phyloP scores from a whole-genome alignment of 2,329 filamentous ascomycete genomes.

The Diaporthe batatas region DNA sequence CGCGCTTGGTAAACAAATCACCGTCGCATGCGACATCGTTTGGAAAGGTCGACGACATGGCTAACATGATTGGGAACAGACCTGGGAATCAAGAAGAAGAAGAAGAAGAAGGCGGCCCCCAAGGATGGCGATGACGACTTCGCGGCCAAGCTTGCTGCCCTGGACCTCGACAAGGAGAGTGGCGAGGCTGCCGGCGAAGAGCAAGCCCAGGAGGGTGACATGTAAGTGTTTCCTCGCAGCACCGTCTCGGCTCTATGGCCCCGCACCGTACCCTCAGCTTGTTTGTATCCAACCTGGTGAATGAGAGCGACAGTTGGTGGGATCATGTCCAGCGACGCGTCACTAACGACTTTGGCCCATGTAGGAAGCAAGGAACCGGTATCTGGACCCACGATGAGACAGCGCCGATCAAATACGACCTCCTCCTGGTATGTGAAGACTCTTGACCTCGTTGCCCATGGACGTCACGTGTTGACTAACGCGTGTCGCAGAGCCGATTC shows the following conservation, averaged over 20 bases:
- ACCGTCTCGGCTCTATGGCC: slow-evolving; percentile 45
- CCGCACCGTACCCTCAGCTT: not conserved
- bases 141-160: slow-evolving; percentile 72
- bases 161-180: slow-evolving; percentile 73
- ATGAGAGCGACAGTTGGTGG: not conserved
- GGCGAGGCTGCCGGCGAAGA: slow-evolving; percentile 65
- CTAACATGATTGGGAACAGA: slow-evolving; percentile 50
- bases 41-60: slow-evolving; percentile 60
- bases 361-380: slow-evolving; percentile 73
- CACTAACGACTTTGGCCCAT: not conserved
- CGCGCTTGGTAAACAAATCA: slow-evolving; percentile 40
- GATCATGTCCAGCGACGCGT: too few relatives aligned
- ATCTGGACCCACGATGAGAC: slow-evolving; percentile 89
- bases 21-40: not conserved
- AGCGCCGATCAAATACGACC: slow-evolving; percentile 83
- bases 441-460: not conserved
- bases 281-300: not conserved
- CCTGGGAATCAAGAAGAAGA: slow-evolving; percentile 67
- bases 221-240: slow-evolving; percentile 62
- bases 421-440: slow-evolving; percentile 72
- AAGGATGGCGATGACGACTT: slow-evolving; percentile 68
- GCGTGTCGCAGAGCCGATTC: slow-evolving; percentile 71
- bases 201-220: slow-evolving; percentile 78
- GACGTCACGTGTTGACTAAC: not conserved
- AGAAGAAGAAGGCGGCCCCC: slow-evolving; percentile 88